Base-by-base conservation (phyloP, 805 yeast species). In the Candida oleophila region DNA sequence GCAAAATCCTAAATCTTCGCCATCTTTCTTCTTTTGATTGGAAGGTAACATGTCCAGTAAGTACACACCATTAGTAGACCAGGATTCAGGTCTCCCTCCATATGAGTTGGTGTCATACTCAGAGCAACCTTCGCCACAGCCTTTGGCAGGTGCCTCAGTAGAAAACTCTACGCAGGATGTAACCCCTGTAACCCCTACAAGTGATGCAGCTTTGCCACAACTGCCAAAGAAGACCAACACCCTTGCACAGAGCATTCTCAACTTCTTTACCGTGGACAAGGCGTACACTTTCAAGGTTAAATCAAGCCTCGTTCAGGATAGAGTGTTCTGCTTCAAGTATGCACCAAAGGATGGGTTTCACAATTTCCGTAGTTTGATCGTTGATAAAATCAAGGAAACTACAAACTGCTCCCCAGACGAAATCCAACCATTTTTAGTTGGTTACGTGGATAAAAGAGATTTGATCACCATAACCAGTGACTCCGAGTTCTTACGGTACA, bases 21-120 rank as follows among this genome's bases (percentile, higher is more conserved):
- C 30, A 7, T 25, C n/a, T 22, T 18, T 30, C 42, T 25, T 45
- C 42, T 18, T 40, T 41, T 16, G n/a, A n/a, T n/a, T 39, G 5
- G n/a, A 33, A 12, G 42, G 38, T 7, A 25, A 25, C 30, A 25
- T 25, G 30, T 25, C 30, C 11, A 7, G 9, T 25, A 25, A 25
- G 11, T 25, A 25, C 30, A 25, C 30, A 25, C 30, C 30, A 5
- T 25, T 25, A 11, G 30, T 25, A 11, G 30, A 25, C 30, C 30
- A 25, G 11, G 30, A 25, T 25, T 11, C 11, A 11, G 30, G 11
- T 25, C 30, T 25, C 11, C 30, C 30, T 25, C 30, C 30, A 25
- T 25, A 25, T 25, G 30, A 25, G 11, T 25, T 25, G 11, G 30
- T 25, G 9, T 25, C 30, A 25, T 11, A 5, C 5, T 25, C 30